Percentiles rank a stretch among this genome's conserved stretches.
Conservation (phyloP, 2,329 filamentous ascomycete species). For the Fusarium hostae region DNA sequence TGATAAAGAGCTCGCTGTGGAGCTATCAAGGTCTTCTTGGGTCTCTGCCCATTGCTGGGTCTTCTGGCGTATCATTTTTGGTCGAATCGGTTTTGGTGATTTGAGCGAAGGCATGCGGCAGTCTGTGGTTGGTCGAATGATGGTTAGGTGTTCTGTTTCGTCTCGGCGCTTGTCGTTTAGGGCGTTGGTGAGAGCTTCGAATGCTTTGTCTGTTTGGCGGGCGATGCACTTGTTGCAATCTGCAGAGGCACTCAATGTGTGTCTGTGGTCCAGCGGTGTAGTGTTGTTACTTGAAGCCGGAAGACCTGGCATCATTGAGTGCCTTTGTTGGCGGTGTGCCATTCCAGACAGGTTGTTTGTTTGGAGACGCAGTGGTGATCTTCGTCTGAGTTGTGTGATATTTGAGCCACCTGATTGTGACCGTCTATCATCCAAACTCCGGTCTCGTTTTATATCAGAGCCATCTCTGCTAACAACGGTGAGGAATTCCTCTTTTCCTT, state of each 20-base stretch:
- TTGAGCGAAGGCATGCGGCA: not conserved
- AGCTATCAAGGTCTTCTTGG: not conserved
- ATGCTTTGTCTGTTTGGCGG: slow-evolving; percentile 10
- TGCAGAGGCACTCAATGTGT: not conserved
- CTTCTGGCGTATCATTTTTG: slow-evolving; percentile 3
- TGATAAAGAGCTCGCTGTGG: not conserved
- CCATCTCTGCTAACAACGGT: not conserved
- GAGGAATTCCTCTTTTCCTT: slow-evolving; percentile 5
- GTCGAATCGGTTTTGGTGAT: slow-evolving; percentile 16
- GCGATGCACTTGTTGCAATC: not conserved
- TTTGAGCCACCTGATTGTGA: not conserved
- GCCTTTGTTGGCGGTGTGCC: not conserved
- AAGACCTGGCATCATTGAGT: not conserved
- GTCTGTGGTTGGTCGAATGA: not conserved
- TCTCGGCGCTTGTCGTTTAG: not conserved
- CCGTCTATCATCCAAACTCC: not conserved
- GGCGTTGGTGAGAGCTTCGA: slow-evolving; percentile 3
- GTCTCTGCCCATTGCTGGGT: slow-evolving; percentile 10
- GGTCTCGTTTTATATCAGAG: not conserved
- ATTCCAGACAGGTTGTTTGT: slow-evolving; percentile 2
- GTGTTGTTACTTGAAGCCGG: not conserved
- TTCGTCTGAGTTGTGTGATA: not conserved
- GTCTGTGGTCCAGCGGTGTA: not conserved
- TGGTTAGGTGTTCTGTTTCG: not conserved
- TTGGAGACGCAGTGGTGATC: slow-evolving; percentile 4